Evolutionary conservation across 257 asterid genomes (phyloP), one percentile per base, ranked within the genome.

Genomic region (Thymus mandschuricus): DNA sequence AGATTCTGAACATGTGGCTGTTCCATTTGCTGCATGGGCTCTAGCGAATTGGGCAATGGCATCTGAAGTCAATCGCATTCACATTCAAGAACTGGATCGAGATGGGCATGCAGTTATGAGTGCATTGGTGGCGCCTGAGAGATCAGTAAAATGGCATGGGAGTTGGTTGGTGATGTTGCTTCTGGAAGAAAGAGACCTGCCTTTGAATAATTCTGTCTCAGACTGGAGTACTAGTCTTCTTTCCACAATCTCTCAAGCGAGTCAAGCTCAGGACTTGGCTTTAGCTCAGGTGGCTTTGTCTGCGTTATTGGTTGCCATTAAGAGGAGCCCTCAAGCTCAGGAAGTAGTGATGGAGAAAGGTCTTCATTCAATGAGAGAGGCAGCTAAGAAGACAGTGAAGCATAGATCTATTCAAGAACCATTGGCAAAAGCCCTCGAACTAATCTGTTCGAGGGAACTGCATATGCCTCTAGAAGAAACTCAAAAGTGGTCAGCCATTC

Each of bases 1-100:
- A 83, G 88, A 95, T 75, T 95, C 88, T 68, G 94, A 92, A 75
- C 97, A 92, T 70, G 96, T 95, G 31, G 98, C 98, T 3, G 96
- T 95, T 65, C 99, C 98, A 8, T 95, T 95, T 79, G 98, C 99
- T 80, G 95, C 99, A 35, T 95, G 99, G 99, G 99, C 99, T 46
- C 86, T 95, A 71, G 98, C 97, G 40, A 95, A 88, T 76, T 95
- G 99, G 99, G 99, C 99, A 62, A 89, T 86, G 95, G 96, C 96
- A 75, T 92, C 99, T 52, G 96, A 88, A 82, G 80, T 75, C 63
- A 95, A 95, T 82, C 86, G 99, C 66, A 78, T 83, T 68, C 98
- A 88, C 80, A 95, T 95, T 76, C 97, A 85, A 79, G 99, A 95
- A 73, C 85, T 95, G 80, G 99, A 95, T 84, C 80, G 73, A 57